These are phyloP conservation scores for Tuber aestivum DNA, from an alignment of 495 filamentous ascomycete species.

Conservation along the genomic window DNA sequence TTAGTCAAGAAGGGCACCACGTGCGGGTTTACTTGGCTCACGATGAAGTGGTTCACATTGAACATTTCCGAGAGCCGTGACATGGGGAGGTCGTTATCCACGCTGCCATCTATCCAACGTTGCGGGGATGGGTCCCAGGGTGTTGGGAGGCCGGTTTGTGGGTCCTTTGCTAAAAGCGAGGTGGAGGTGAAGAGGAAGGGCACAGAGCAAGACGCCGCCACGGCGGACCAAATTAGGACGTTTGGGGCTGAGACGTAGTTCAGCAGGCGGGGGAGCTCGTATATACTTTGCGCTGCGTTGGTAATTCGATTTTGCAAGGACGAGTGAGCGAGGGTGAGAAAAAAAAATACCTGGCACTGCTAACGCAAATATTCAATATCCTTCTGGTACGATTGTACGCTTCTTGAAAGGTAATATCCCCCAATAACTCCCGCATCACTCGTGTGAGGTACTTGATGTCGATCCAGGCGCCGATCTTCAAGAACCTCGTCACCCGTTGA, in stretches of 20 bases:
- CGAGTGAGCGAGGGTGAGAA: neutral
- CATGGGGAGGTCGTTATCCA: constrained; percentile 93
- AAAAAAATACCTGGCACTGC: constrained; percentile 52
- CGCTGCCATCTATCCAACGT: constrained; percentile 86
- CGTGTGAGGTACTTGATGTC: constrained; percentile 73
- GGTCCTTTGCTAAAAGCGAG: constrained; percentile 76
- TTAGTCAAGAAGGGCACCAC: constrained; percentile 79
- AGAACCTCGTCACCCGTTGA: constrained; percentile 63
- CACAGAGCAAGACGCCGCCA: constrained; percentile 89
- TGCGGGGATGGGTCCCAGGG: constrained; percentile 80
- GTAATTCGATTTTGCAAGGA: neutral
- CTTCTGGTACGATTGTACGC: constrained; percentile 85
- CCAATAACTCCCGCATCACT: constrained; percentile 72
- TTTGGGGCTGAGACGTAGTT: constrained; percentile 93
- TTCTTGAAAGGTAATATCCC: constrained; percentile 90
- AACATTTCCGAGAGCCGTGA: constrained; percentile 88
- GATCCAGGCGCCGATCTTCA: constrained; percentile 75
- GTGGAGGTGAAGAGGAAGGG: constrained; percentile 76
- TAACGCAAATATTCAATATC: constrained; percentile 90
- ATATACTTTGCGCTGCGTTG: constrained; percentile 53
- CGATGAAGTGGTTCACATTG: constrained; percentile 97
- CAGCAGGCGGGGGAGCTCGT: constrained; percentile 76
- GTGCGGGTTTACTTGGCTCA: constrained; percentile 93
- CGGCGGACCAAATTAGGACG: constrained; percentile 93
- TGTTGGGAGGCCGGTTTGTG: constrained; percentile 65